Evolutionary conservation across 2,329 filamentous ascomycete genomes (phyloP), one percentile per base, ranked within the genome.

Genomic region (Rhynchosporium secalis): DNA sequence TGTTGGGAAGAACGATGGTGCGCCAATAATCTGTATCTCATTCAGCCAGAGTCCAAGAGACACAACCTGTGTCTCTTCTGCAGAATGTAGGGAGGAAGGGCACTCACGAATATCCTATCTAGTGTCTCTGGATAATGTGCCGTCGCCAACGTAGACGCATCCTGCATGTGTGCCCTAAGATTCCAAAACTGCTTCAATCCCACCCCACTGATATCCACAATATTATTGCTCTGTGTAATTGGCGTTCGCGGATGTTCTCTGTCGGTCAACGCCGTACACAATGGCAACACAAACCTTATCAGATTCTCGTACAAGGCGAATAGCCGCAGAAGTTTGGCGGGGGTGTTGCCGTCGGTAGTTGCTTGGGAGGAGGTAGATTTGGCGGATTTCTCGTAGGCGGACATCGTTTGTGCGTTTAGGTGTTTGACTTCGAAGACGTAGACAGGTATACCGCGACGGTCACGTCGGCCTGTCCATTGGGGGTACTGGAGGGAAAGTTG

Each of bases 161-260:
- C 89, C 78, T 97, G 93, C 92, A 98, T 96, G 76, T 97, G 94
- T 29, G 79, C 79, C 80, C 96, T 95, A 65, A 98, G 78, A 77
- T 96, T 96, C 94, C 94, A 97, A 75, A 97, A 97, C 78, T 96
- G 92, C 79, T 91, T 92, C 75, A 98, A 76, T 5, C 91, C 91
- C 31, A 97, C 93, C 13, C 88, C 87, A 15, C 86, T 89, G 66
- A 98, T 92, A 75, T 98, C 94, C 62, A 97, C 92, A 70, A 98
- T 96, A 77, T 97, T 97, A 71, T 91, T 96, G 72, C 89, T 93
- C 70, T 95, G 88, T 45, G 92, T 94, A 70, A 97, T 92, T 6
- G 94, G 94, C n/a, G 91, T 92, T 66, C 88, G 85, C 3, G 88
- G 83, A 74, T 90, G 79, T 7, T 87, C 85, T 71, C 93, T 85